Evolutionary conservation across 306 rosid species (phyloP), one percentile per base, ranked within the genome.

Genomic region (Cicer yamashitae): DNA sequence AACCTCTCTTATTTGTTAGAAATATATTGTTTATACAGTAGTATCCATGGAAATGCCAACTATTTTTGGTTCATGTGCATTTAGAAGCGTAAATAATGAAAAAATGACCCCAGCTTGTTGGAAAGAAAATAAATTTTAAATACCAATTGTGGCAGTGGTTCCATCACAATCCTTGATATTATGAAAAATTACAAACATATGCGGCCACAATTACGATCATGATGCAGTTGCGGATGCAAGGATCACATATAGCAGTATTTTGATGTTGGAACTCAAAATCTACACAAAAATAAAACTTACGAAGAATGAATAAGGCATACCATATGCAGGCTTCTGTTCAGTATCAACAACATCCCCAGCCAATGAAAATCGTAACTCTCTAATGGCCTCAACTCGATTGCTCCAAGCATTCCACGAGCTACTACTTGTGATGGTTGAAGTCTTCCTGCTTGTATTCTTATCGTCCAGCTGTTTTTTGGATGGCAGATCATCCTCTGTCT

Each of bases 391-490:
- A 70, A 94, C 99, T 84, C 96, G 89, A 79, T 67, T 86, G 76
- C 94, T 89, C 99, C 96, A 94, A 74, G 87, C 84, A 82, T 80
- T 89, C 99, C 99, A 94, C 80, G 75, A 40, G 65, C 89, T 86
- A 77, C 83, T 75, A 79, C 60, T 82, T 52, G 81, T 67, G 9
- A 82, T 73, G 38, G 86, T 71, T 40, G 83, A 50, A 61, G 76
- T 68, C 40, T 74, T 79, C 65, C 65, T 51, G 74, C 48, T 63
- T 66, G 53, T 52, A 20, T 81, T 70, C 59, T 64, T 82, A 63
- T 80, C 76, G 65, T 79, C 84, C 50, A 46, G 52, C 67, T 67
- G 77, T 68, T 43, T 70, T 62, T 50, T 68, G 75, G 83, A 71
- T 61, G 84, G 78, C 15, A 44, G 68, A 22, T 37, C 80, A 82